These are phyloP conservation scores for Pestalotiopsis sp. DNA, from an alignment of 2,329 filamentous ascomycete species.

Conservation along the genomic window DNA sequence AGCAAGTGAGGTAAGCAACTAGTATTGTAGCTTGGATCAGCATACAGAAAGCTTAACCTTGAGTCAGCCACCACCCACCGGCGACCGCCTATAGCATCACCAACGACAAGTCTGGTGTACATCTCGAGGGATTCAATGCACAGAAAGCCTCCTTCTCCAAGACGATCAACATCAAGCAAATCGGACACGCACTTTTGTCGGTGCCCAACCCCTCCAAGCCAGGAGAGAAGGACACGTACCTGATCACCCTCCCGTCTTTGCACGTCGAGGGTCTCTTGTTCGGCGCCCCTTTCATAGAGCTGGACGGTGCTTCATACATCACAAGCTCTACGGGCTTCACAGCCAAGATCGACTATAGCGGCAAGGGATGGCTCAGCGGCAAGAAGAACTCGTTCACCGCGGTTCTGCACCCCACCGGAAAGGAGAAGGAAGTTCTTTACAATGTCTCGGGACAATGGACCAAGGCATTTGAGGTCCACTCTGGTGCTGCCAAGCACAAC, in stretches of 20 bases:
- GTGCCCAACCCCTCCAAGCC: constrained; percentile 41
- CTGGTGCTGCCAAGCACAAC: constrained; percentile 31
- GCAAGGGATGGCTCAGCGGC: constrained; percentile 46
- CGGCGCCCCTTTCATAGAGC: constrained; percentile 51
- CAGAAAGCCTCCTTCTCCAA: constrained; percentile 56
- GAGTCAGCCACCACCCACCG: constrained; percentile 50
- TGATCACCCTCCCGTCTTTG: constrained; percentile 51
- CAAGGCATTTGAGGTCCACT: constrained; percentile 40
- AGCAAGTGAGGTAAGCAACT: constrained; percentile 45
- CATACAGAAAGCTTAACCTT: background rate
- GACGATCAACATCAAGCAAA: constrained; percentile 51
- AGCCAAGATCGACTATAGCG: constrained; percentile 49
- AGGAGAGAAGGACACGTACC: constrained; percentile 47
- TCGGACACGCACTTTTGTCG: constrained; percentile 52
- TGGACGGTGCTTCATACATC: constrained; percentile 47
- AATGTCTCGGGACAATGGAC: constrained; percentile 45
- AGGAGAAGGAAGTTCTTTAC: constrained; percentile 39
- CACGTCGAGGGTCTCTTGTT: constrained; percentile 50
- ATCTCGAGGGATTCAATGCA: constrained; percentile 52
- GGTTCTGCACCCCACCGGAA: constrained; percentile 40
- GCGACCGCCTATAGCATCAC: constrained; percentile 55
- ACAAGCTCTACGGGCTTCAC: constrained; percentile 47
- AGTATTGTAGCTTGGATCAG: background rate
- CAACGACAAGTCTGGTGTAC: constrained; percentile 44
- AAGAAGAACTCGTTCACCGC: constrained; percentile 51